A percentile compares a stretch with the other conserved stretches of the same genome.
These are phyloP conservation scores for Groenewaldozyma salmanticensis DNA, from an alignment of 805 yeast species.

Conservation along the genomic window DNA sequence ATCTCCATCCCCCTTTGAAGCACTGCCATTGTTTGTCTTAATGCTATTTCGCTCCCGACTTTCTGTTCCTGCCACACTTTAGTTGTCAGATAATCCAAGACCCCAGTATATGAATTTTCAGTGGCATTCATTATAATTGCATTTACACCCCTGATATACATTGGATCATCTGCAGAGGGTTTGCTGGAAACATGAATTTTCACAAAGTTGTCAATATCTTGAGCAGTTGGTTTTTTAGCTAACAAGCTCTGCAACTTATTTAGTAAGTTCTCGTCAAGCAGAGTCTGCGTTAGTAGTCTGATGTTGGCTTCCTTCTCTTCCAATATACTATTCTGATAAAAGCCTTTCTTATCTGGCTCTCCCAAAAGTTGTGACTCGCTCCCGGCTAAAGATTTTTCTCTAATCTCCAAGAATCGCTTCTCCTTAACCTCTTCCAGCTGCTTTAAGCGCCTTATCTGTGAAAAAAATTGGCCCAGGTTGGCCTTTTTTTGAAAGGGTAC, in stretches of 20 bases:
- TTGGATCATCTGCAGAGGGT: background rate
- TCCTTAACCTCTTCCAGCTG: slow-evolving; percentile 7
- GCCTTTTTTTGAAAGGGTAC: background rate
- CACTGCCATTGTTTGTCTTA: background rate
- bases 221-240: background rate
- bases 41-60: background rate
- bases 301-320: background rate
- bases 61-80: background rate
- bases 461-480: slow-evolving; percentile 7
- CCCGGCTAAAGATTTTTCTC: too few species aligned
- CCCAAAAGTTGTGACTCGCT: too few species aligned
- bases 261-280: background rate
- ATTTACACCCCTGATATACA: background rate
- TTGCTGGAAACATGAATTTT: background rate
- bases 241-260: background rate
- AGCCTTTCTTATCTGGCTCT: background rate
- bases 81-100: background rate
- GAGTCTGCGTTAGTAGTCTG: background rate
- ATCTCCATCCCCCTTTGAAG: background rate
- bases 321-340: background rate
- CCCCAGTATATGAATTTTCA: background rate
- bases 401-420: background rate
- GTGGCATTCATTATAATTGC: background rate
- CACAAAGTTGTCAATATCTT: background rate
- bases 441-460: slow-evolving; percentile 13